Base-by-base conservation (phyloP, 225 moss, liverwort and hornwort species). In the Marchantia paleacea region DNA sequence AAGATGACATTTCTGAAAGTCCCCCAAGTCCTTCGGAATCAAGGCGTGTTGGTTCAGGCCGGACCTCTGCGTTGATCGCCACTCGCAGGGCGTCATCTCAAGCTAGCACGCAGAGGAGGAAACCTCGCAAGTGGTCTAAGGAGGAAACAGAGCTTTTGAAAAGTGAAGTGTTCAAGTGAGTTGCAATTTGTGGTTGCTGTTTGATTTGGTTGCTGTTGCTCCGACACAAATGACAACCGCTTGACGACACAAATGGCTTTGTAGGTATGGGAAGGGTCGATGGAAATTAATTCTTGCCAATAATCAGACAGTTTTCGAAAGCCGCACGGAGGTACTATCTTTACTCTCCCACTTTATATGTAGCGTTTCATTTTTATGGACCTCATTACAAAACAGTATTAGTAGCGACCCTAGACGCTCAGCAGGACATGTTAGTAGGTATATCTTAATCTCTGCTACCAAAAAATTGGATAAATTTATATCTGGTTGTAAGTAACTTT, bases 251-350 rank as follows among this genome's bases (percentile, higher is more conserved):
- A n/a, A 64, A 22, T 73, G 51, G 49, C 75, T 20, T 14, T 63
- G 72, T 83, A 88, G 88, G 73, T 84, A 80, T 83, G 94, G 96
- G 55, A 93, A 94, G 80, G 96, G 94, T 11, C 90, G 88, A 39
- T 97, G 96, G 96, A 94, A 94, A 83, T 8, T 78, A 72, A 92
- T 97, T 75, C 83, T 96, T 7, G 82, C 16, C 0, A 75, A 18
- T 22, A 89, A 96, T 77, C 30, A 14, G 29, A 61, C 83, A 4
- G 64, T 79, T 2, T 77, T 94, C 26, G 75, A 84, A 50, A 88
- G 86, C 49, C 96, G 96, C 54, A 97, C 96, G 24, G 93, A 94
- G 85, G 88, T 88, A 84, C 0, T 54, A 39, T 39, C 12, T 15
- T 77, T 12, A 58, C 52, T 73, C 52, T 10, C 72, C 52, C 20